These are phyloP conservation scores for Aspergillus hancockii DNA, from an alignment of 495 filamentous ascomycete genomes.

Conservation along the genomic window DNA sequence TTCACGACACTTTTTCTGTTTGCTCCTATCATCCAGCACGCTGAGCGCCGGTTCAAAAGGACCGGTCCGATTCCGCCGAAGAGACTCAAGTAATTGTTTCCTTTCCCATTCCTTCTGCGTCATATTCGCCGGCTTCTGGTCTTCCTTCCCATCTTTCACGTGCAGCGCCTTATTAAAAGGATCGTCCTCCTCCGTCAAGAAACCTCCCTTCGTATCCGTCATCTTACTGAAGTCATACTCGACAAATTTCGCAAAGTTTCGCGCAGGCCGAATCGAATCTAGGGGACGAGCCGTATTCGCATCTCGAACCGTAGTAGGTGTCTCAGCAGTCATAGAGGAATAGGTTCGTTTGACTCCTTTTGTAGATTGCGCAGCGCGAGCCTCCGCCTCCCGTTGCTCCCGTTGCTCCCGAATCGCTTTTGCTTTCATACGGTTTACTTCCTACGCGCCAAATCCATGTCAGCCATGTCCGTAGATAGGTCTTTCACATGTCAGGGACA, in stretches of 20 bases:
- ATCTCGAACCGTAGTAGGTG: slow-evolving; percentile 68
- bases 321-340: slow-evolving; percentile 59
- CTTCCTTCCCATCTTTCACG: slow-evolving; percentile 46
- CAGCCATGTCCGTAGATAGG: slow-evolving; percentile 2
- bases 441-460: slow-evolving; percentile 50
- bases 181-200: slow-evolving; percentile 84
- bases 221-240: slow-evolving; percentile 98
- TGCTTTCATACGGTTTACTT: slow-evolving; percentile 86
- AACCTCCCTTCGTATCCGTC: slow-evolving; percentile 96
- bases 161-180: slow-evolving; percentile 81
- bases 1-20: slow-evolving; percentile 76
- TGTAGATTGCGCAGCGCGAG: slow-evolving; percentile 30
- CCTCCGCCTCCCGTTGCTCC: slow-evolving; percentile 64
- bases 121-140: slow-evolving; percentile 84
- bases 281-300: slow-evolving; percentile 48
- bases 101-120: slow-evolving; percentile 91
- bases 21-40: slow-evolving; percentile 59
- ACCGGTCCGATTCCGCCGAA: slow-evolving; percentile 73
- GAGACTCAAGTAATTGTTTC: slow-evolving; percentile 65
- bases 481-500: slow-evolving; percentile 5
- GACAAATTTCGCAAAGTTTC: slow-evolving; percentile 87
- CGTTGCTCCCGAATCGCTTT: slow-evolving; percentile 80
- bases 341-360: slow-evolving; percentile 62
- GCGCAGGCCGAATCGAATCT: slow-evolving; percentile 66
- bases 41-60: slow-evolving; percentile 86